Conservation (phyloP, 331 rosid genomes). For the Erythrophleum ivorense region DNA sequence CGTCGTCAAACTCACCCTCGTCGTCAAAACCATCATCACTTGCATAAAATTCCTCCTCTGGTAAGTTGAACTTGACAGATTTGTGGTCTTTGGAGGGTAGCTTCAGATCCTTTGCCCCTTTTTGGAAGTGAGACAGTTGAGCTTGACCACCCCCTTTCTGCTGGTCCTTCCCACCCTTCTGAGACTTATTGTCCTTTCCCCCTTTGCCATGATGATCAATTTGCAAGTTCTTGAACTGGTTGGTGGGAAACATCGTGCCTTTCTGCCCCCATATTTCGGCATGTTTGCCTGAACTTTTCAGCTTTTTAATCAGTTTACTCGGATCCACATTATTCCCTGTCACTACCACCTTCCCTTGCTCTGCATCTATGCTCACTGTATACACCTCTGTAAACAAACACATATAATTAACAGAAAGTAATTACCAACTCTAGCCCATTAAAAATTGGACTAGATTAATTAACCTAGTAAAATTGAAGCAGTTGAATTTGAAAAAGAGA, state of each 20-base stretch:
- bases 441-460: background rate
- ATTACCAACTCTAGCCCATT: background rate
- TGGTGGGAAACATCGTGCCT: constrained; percentile 51
- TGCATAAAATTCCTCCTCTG: constrained; percentile 52
- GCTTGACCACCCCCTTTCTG: constrained; percentile 46
- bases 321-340: constrained; percentile 75
- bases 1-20: constrained; percentile 46
- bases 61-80: constrained; percentile 71
- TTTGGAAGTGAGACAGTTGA: constrained; percentile 56
- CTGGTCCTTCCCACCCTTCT: constrained; percentile 51
- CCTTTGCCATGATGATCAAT: constrained; percentile 47
- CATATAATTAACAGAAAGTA: background rate
- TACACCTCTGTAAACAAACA: constrained; percentile 62
- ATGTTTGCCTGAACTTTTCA: constrained; percentile 78
- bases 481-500: background rate
- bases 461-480: constrained; percentile 4
- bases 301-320: constrained; percentile 65
- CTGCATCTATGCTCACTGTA: constrained; percentile 76
- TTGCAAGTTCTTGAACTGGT: constrained; percentile 75
- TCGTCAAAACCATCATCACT: constrained; percentile 57
- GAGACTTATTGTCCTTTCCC: constrained; percentile 56
- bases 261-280: constrained; percentile 78
- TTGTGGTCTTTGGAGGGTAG: constrained; percentile 60
- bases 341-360: constrained; percentile 78
- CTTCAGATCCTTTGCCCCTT: constrained; percentile 54